A percentile compares a stretch with the other conserved stretches of the same genome.
Conservation (phyloP, 1,139 yeast species). For the Geotrichum bryndzae region DNA sequence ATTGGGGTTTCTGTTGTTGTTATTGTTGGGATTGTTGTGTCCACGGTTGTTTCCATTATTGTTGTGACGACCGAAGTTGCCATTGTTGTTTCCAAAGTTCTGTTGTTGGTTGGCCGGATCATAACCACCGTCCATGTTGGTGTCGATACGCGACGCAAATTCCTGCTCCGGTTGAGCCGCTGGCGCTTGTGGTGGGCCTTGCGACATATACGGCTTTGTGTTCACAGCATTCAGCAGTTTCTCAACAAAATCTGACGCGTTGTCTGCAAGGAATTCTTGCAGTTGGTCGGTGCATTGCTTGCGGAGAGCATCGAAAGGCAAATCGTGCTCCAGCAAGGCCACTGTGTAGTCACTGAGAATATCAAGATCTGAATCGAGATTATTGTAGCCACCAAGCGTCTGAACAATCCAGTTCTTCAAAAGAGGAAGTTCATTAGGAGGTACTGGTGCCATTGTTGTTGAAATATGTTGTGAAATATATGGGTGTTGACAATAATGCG, state of each 20-base stretch:
- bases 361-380: conserved; percentile 38
- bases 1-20: conserved; percentile 12
- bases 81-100: conserved; percentile 2
- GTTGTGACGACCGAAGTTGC: not conserved
- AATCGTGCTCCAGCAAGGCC: conserved; percentile 39
- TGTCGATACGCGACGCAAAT: not conserved
- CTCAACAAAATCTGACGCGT: conserved; percentile 26
- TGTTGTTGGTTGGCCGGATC: not conserved
- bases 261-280: conserved; percentile 33
- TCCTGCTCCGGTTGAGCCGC: not conserved
- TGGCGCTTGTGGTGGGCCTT: not conserved
- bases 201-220: conserved; percentile 11
- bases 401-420: conserved; percentile 38
- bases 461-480: not conserved
- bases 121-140: not conserved
- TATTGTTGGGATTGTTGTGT: conserved; percentile 7
- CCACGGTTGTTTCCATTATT: conserved; percentile 4
- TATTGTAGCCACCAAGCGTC: conserved; percentile 34
- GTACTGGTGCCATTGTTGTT: not conserved
- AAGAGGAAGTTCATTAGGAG: conserved; percentile 13
- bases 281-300: conserved; percentile 35
- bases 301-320: conserved; percentile 30
- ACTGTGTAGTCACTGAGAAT: conserved; percentile 43
- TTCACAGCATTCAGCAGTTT: conserved; percentile 23
- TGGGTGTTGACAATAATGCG: not conserved